Percentiles rank a stretch among this genome's conserved stretches.
These are phyloP conservation scores for Lasiosphaeris hirsuta DNA, from an alignment of 495 filamentous ascomycete species.

Conservation along the genomic window DNA sequence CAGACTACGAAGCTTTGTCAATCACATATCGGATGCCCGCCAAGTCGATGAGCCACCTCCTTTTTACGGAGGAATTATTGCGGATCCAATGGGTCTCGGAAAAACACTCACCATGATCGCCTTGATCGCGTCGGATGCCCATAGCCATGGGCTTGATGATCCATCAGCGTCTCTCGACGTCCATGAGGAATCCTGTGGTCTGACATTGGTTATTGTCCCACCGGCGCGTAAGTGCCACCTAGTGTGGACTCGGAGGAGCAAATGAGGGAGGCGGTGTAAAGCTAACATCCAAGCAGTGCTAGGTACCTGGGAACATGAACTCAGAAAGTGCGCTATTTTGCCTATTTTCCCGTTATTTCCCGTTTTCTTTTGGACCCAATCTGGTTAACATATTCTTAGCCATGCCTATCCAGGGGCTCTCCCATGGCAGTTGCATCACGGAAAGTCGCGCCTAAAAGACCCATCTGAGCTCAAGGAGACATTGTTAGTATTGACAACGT, in stretches of 20 bases:
- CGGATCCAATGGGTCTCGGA: slow-evolving; percentile 42
- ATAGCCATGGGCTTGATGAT: neutral
- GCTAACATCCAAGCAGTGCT: slow-evolving; percentile 20
- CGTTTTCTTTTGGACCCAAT: too few species aligned
- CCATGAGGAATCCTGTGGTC: neutral
- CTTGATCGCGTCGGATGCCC: slow-evolving; percentile 27
- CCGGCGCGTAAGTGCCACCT: slow-evolving; percentile 33
- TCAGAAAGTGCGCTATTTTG: slow-evolving; percentile 14
- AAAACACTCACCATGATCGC: slow-evolving; percentile 42
- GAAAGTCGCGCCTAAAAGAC: slow-evolving; percentile 23
- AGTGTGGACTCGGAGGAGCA: neutral
- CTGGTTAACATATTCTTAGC: neutral
- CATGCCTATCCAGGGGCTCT: slow-evolving; percentile 20
- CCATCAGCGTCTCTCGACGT: neutral
- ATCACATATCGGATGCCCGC: slow-evolving; percentile 20
- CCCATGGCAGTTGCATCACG: slow-evolving; percentile 30
- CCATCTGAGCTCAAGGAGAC: slow-evolving; percentile 6
- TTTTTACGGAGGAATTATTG: slow-evolving; percentile 40
- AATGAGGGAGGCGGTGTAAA: too few species aligned
- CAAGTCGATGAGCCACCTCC: slow-evolving; percentile 22
- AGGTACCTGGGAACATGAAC: slow-evolving; percentile 36
- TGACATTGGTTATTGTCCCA: slow-evolving; percentile 16
- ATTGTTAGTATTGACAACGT: slow-evolving; percentile 38
- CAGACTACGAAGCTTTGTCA: neutral
- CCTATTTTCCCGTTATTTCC: neutral